Evolutionary conservation across 2,329 filamentous ascomycete species (phyloP).

Genomic region (Cercospora canescens): DNA sequence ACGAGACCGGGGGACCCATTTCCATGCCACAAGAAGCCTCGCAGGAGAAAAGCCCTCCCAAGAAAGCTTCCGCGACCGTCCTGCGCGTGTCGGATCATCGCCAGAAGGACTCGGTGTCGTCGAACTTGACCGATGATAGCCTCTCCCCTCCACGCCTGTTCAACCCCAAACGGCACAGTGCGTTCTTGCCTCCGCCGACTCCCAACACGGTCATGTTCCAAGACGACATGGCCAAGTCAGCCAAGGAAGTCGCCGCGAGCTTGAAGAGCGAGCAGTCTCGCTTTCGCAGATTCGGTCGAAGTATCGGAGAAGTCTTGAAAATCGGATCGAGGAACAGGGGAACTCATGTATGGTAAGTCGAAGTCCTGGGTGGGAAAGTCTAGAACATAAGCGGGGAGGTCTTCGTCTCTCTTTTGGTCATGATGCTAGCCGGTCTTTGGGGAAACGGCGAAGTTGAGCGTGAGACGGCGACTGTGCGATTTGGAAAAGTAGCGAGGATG

Average conservation of each 20-base stretch:
- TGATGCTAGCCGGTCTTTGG: background rate
- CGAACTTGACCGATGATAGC: background rate
- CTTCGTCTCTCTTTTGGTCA: background rate
- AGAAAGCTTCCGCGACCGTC: conserved; percentile 12
- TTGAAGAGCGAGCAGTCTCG: conserved; percentile 15
- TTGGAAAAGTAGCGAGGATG: background rate
- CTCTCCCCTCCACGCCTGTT: background rate
- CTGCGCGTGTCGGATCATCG: conserved; percentile 13
- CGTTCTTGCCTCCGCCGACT: conserved; percentile 8
- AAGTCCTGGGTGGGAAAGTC: too few species aligned
- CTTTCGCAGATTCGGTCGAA: conserved; percentile 12
- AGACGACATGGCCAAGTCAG: background rate
- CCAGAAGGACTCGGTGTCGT: conserved; percentile 3
- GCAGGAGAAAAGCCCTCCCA: conserved; percentile 4
- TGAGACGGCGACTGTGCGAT: background rate
- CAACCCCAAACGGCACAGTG: background rate
- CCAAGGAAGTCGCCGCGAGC: conserved; percentile 10
- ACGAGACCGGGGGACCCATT: conserved; percentile 13
- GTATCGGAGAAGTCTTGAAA: conserved; percentile 19
- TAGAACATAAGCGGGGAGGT: background rate
- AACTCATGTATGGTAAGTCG: conserved; percentile 4
- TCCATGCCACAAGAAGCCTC: conserved; percentile 10
- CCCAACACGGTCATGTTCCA: background rate
- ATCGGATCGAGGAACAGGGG: conserved; percentile 1
- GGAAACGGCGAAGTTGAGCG: background rate